A percentile compares a stretch with the other conserved stretches of the same genome.
These are phyloP conservation scores for Myxozyma nipponensis DNA, from an alignment of 805 yeast species.

Conservation along the genomic window DNA sequence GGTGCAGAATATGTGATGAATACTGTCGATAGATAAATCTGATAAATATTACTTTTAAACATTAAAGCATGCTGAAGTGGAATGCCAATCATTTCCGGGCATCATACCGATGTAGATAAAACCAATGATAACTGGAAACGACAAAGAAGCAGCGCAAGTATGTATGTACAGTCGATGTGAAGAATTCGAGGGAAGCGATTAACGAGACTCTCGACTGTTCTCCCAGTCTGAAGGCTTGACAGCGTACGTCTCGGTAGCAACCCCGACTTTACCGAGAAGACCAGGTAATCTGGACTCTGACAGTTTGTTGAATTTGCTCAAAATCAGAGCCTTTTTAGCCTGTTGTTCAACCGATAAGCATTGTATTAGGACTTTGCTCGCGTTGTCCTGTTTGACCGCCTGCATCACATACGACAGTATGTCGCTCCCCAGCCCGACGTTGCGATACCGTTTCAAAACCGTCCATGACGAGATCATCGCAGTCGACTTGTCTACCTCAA, in stretches of 20 bases:
- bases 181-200: too few relatives aligned
- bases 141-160: too few relatives aligned
- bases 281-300: slow-evolving; percentile 13
- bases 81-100: too few relatives aligned
- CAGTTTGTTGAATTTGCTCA: slow-evolving; percentile 10
- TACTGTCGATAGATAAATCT: too few relatives aligned
- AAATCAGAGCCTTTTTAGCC: slow-evolving; percentile 11
- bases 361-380: slow-evolving; percentile 13
- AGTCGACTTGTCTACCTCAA: not conserved
- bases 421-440: slow-evolving; percentile 29
- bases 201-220: not conserved
- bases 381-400: slow-evolving; percentile 11
- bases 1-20: too few relatives aligned
- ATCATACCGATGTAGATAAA: too few relatives aligned
- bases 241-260: slow-evolving; percentile 21
- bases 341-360: slow-evolving; percentile 19
- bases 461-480: slow-evolving; percentile 29
- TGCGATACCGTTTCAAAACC: slow-evolving; percentile 25
- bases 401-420: slow-evolving; percentile 14
- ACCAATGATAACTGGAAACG: too few relatives aligned
- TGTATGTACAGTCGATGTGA: too few relatives aligned
- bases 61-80: too few relatives aligned
- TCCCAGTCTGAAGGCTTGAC: slow-evolving; percentile 8
- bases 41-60: not conserved
- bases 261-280: slow-evolving; percentile 18